Evolutionary conservation across 371 early-diverging fungal genomes (phyloP), one percentile per base, ranked within the genome.

Genomic region (Zychaea mexicana): DNA sequence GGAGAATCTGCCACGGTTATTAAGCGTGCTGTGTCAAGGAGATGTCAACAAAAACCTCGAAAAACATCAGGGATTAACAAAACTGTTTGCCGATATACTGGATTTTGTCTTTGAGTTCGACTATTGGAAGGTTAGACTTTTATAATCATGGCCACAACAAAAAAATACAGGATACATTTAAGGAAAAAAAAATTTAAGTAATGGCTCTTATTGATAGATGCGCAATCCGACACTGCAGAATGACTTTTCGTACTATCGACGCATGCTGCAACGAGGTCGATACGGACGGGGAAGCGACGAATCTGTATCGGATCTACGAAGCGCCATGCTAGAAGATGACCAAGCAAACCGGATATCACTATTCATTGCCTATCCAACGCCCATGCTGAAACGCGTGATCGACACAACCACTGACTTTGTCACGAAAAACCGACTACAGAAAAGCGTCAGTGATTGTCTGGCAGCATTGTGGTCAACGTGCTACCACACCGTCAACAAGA

Each of bases 161-260:
- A n/a, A n/a, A n/a, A n/a, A n/a, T n/a, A n/a, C n/a, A n/a, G n/a
- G n/a, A n/a, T n/a, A n/a, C n/a, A n/a, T n/a, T n/a, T n/a, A n/a
- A n/a, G n/a, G n/a, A 90, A 81, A 42, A 63, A 2, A 19, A 22
- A 2, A 17, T 33, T 56, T 36, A 55, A 36, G 17, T 36, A 4
- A 30, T 36, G 17, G 13, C n/a, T 55, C 2, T 21, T 33, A 21
- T 13, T 31, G 64, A 45, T 80, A 94, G 95, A 93, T 94, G 88
- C 78, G 83, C 68, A 93, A 92, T 63, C 92, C 97, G 33, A 90
- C 93, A 62, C 85, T 97, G 66, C 98, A 98, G 72, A 98, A 98
- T 78, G 98, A 97, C 72, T 94, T 98, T 62, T 94, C 96, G 10
- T 98, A 93, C 72, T 98, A 98, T 74, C 89, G 97, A 54, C 88